Evolutionary conservation across 805 yeast genomes (phyloP).

Genomic region (Dipodascopsis uninucleata): DNA sequence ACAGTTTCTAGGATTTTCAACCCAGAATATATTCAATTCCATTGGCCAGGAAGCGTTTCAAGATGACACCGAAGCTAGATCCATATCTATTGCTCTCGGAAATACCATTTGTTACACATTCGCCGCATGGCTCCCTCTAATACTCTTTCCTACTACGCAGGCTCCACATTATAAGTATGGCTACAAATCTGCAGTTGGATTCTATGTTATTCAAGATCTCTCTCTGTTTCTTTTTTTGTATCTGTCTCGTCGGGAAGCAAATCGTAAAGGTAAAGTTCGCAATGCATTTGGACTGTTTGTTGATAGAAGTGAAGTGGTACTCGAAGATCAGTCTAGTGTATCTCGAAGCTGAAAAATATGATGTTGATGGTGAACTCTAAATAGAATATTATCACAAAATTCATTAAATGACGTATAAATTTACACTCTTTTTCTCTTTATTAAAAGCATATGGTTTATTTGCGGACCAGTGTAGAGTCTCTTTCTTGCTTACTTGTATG

Average conservation of each 20-base stretch:
- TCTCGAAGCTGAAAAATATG: no score
- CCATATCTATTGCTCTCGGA: background rate
- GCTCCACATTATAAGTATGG: constrained; percentile 1
- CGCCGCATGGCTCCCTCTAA: background rate
- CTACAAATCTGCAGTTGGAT: background rate
- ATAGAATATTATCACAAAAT: no score
- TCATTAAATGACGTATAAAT: no score
- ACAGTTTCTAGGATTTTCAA: background rate
- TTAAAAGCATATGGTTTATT: no score
- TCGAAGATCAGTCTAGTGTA: no score
- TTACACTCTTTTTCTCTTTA: no score
- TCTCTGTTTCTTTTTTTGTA: background rate
- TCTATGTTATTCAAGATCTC: background rate
- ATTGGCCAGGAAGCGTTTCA: background rate
- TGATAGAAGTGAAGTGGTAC: background rate
- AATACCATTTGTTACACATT: background rate
- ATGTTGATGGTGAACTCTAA: no score
- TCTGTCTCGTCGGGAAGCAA: background rate
- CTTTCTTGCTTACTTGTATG: no score
- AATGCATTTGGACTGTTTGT: background rate
- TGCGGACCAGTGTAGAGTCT: no score
- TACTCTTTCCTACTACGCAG: background rate
- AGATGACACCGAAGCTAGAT: background rate
- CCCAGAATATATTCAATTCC: background rate
- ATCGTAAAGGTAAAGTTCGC: background rate